phyloP scores from a whole-genome alignment of 2,329 filamentous ascomycete genomes.

The Mycosphaerelloides madeirae region DNA sequence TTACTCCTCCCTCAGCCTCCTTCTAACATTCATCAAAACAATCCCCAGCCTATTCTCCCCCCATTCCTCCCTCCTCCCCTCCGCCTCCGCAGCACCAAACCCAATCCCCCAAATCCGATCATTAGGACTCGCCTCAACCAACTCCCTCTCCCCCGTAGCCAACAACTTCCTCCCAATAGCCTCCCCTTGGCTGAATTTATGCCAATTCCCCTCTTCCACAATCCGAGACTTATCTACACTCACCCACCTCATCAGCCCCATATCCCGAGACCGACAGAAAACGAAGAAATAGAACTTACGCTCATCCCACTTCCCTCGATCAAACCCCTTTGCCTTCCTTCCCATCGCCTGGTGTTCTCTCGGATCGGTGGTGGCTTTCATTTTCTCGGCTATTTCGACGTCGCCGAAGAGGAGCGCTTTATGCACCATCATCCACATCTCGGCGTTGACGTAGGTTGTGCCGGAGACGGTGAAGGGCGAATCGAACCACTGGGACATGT shows the following conservation, averaged over 20 bases:
- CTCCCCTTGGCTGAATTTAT: conserved; percentile 33
- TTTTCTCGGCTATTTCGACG: conserved; percentile 25
- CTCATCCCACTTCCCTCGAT: conserved; percentile 27
- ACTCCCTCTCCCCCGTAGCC: conserved; percentile 27
- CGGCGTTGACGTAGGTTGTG: conserved; percentile 19
- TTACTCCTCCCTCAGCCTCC: conserved; percentile 9
- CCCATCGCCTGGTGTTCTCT: conserved; percentile 29
- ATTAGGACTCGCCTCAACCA: conserved; percentile 35
- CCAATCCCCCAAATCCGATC: conserved; percentile 36
- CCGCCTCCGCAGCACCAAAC: conserved; percentile 30
- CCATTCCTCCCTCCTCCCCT: conserved; percentile 27
- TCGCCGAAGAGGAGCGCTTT: conserved; percentile 34
- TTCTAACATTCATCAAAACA: conserved; percentile 33
- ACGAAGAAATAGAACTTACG: too few species aligned
- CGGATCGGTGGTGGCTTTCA: conserved; percentile 22
- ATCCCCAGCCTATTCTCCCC: conserved; percentile 33
- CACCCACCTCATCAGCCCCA: background rate
- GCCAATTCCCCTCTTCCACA: conserved; percentile 28
- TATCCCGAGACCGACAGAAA: too few species aligned
- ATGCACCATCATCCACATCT: conserved; percentile 35
- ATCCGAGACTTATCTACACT: background rate
- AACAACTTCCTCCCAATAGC: conserved; percentile 26
- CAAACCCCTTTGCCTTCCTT: conserved; percentile 32
- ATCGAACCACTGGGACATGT: conserved; percentile 26
- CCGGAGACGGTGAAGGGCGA: conserved; percentile 15